Base-by-base conservation (phyloP, 2,329 filamentous ascomycete species). In the Diaporthe nobilis region DNA sequence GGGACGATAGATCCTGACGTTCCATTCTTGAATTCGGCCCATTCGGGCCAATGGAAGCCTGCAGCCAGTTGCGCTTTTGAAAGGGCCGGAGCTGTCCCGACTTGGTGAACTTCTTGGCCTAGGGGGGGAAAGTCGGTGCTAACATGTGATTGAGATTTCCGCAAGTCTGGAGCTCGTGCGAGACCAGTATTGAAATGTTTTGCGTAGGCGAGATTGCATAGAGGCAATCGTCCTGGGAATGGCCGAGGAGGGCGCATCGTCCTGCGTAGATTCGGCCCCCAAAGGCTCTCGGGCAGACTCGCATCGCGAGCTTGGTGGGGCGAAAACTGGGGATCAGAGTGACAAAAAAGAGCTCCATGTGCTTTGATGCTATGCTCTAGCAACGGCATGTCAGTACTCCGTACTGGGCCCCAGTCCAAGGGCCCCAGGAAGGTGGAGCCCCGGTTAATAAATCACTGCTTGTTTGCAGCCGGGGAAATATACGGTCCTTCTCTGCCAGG, bases 281-380 rank as follows among this genome's bases (percentile, higher is more conserved):
- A 76, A 53, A 39, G 55, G n/a, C 12, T 51, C 28, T 76, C 75
- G 72, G 72, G 58, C 67, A 74, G 72, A 47, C 49, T 76, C 75
- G 75, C 65, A 76, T 63, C 72, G 75, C 75, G 75, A 76, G 72
- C 53, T 31, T 60, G 25, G 71, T 61, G 72, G 75, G 72, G 75
- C 75, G 72, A 74, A 68, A 75, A 76, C 58, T 75, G 72, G 75
- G 70, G 67, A 75, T 57, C 25, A 25, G 60, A 49, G 63, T 63
- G 67, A 72, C 57, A 57, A 65, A 60, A 53, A 47, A 63, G 47
- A 71, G 71, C 57, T 71, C 75, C 71, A 74, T 68, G 63, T 63
- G 55, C 75, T 71, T 65, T 58, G 65, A 71, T 53, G 68, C 47
- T 75, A 28, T 63, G 68, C 47, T 53, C 31, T 55, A 25, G 63